Evolutionary conservation across 1,284 basidiomycete genomes (phyloP), one percentile per base, ranked within the genome.

Genomic region (Microbotryum silenes-acaulis): DNA sequence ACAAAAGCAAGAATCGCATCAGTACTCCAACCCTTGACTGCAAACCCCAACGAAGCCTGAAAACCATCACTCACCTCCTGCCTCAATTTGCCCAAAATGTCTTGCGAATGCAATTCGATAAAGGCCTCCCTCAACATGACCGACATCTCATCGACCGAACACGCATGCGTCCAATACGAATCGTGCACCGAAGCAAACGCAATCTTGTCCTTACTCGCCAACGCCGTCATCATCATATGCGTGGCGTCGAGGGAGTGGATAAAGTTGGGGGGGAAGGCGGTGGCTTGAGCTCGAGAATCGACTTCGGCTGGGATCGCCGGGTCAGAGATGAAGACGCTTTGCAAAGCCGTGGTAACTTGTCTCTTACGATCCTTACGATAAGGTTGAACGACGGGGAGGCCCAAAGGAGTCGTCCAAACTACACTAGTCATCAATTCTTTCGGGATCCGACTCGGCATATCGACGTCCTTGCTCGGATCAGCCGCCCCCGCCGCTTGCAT

Each of bases 181-280:
- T 99, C 96, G 76, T 99, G 94, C 16, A 98, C 96, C 3, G 91
- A 89, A 0, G 93, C 94, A 74, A 97, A 97, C 0, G 86, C 87
- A 63, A 96, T 74, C 53, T 79, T 80, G 71, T 82, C 81, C 70
- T 82, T 79, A 74, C 90, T 97, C 72, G 90, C 87, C 48, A 96
- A 80, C n/a, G 94, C 93, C 1, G 93, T 97, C 68, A 97, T 78
- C 82, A 97, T 87, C 93, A 99, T 97, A 77, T 99, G 96, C 1
- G 94, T 97, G 4, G 96, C 96, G 75, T 99, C 96, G 54, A 98
- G 81, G 72, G 88, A 91, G 76, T 99, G 96, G 62, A 98, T 91
- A 74, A 94, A 98, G 79, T 99, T 99, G 47, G 94, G 96, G 14
- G 94, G 94, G 84, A 99, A 98, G 2, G 94, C 96, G 3, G 89